Base-by-base conservation (phyloP, 1,284 basidiomycete species). In the Puccinia novopanici region DNA sequence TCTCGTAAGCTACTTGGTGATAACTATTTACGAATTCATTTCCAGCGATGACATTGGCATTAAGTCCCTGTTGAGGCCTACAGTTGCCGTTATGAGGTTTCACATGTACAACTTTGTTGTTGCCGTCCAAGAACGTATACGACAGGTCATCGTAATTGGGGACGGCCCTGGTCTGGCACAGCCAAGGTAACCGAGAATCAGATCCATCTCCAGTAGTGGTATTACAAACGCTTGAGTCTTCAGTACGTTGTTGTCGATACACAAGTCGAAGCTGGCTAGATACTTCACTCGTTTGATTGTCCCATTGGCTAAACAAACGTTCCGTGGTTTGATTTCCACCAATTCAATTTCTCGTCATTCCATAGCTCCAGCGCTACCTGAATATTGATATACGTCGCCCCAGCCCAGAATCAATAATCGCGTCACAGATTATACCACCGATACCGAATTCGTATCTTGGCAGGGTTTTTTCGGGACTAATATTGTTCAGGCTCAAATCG, bases 321-420 rank as follows among this genome's bases (percentile, higher is more conserved):
- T 42, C 42, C 42, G 27, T n/a, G 34, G 61, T 6, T 30, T n/a
- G n/a, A 40, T 40, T 63, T 17, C 17, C 2, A 65, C 27, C 22
- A 42, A 3, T n/a, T 34, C 9, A n/a, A 65, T 65, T 30, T 65
- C 61, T 12, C 22, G 6, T 65, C 12, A 22, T 6, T 3, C 0
- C 19, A 42, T 4, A 34, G 13, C 12, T 65, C 24, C 30, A n/a
- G 34, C 27, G 42, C 42, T 9, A 37, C 42, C 24, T 24, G 6
- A 0, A 65, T n/a, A 9, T 65, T 6, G 3, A 70, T 37, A 22
- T 70, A 70, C 10, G 24, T 70, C 24, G 67, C 67, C 17, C 34
- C 67, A 3, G 67, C 67, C 67, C 67, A 5, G n/a, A 27, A 24
- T 70, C 67, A 45, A 70, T 70, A 8, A 70, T 70, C 0, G 61